These are phyloP conservation scores for Kuraishia hungarica DNA, from an alignment of 805 yeast species.

Conservation along the genomic window DNA sequence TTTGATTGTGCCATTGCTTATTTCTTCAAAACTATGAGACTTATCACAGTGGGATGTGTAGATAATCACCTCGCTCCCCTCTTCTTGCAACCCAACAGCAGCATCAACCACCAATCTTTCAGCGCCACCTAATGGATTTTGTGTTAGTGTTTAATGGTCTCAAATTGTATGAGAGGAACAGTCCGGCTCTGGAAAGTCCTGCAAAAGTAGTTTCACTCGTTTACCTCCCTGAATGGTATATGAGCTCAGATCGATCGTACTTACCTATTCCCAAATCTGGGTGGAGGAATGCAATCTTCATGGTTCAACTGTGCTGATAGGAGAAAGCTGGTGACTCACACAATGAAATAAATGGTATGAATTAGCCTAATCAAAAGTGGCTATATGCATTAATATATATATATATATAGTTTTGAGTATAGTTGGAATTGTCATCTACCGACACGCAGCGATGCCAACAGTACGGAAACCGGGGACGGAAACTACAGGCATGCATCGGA, in stretches of 20 bases:
- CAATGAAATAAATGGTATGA: too few species aligned
- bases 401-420: too few species aligned
- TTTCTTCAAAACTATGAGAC: conserved; percentile 87
- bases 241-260: conserved; percentile 3
- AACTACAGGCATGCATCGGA: neutral
- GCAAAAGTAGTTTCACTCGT: too few species aligned
- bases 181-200: too few species aligned
- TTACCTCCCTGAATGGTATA: too few species aligned
- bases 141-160: neutral
- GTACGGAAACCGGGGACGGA: neutral
- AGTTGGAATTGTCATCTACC: too few species aligned
- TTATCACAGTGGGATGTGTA: conserved; percentile 89
- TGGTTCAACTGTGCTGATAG: conserved; percentile 3
- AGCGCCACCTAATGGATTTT: conserved; percentile 55
- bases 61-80: conserved; percentile 43
- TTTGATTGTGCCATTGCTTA: conserved; percentile 44
- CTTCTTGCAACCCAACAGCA: conserved; percentile 74
- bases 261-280: conserved; percentile 91
- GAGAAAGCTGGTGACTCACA: too few species aligned
- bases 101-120: conserved; percentile 96
- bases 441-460: neutral
- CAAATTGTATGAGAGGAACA: neutral
- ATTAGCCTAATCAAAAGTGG: too few species aligned
- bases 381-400: too few species aligned
- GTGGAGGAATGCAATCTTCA: conserved; percentile 78